Conservation (phyloP, 495 filamentous ascomycete species). For the Aspergillus diversus region DNA sequence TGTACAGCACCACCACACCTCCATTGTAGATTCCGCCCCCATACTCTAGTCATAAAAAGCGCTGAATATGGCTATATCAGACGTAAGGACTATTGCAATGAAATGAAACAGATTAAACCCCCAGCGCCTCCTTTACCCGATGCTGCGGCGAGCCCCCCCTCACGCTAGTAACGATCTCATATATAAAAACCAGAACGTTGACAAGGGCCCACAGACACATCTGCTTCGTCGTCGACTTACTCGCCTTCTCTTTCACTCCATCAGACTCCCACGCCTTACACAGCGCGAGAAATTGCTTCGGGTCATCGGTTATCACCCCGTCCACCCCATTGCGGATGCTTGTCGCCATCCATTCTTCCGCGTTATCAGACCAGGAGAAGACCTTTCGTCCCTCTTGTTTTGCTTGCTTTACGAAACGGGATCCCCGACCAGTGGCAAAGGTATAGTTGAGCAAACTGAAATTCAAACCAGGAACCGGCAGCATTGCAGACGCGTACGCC, state of each 20-base stretch:
- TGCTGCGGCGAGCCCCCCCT: background rate
- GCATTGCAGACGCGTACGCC: slow-evolving; percentile 60
- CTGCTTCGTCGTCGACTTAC: background rate
- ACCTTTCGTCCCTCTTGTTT: slow-evolving; percentile 33
- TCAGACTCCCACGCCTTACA: background rate
- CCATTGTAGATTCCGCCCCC: no score
- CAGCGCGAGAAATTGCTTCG: slow-evolving; percentile 32
- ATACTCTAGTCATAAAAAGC: no score
- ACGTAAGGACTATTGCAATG: no score
- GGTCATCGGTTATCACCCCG: slow-evolving; percentile 63
- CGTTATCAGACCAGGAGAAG: slow-evolving; percentile 86
- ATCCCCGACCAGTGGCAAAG: slow-evolving; percentile 70
- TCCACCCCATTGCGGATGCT: slow-evolving; percentile 56
- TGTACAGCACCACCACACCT: no score
- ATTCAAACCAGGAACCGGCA: slow-evolving; percentile 52
- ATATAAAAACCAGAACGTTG: background rate
- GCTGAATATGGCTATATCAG: no score
- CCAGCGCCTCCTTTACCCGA: background rate
- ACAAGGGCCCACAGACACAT: background rate
- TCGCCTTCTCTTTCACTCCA: background rate
- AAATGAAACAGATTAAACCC: background rate
- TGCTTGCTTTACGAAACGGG: slow-evolving; percentile 37
- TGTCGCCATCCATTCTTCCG: slow-evolving; percentile 74
- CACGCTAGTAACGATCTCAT: background rate
- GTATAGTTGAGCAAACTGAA: slow-evolving; percentile 53